A percentile compares a stretch with the other conserved stretches of the same genome.
phyloP scores from a whole-genome alignment of 352 stramenopile genomes.

The Globisporangium heterothallicum region DNA sequence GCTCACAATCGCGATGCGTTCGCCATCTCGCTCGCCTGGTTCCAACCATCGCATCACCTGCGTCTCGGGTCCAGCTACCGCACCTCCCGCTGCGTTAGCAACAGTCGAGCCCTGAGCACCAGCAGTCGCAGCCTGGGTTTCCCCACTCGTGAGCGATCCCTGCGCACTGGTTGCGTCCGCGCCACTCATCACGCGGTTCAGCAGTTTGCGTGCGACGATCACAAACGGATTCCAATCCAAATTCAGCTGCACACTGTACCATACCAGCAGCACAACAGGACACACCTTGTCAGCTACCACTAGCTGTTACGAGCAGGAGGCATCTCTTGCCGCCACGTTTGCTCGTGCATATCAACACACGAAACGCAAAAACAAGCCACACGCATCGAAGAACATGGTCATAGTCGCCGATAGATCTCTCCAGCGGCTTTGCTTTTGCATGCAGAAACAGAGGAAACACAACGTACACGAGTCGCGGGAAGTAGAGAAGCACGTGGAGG shows the following conservation, averaged over 20 bases:
- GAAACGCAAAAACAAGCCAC: too few species aligned
- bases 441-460: constrained; percentile 11
- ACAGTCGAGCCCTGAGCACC: background rate
- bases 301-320: too few species aligned
- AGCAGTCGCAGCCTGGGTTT: background rate
- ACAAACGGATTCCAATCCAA: constrained; percentile 66
- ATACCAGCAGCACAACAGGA: background rate
- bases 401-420: too few species aligned
- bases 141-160: background rate
- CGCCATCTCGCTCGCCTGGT: constrained; percentile 50
- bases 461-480: constrained; percentile 63
- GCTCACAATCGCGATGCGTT: constrained; percentile 89
- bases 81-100: background rate
- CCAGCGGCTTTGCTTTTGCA: too few species aligned
- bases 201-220: constrained; percentile 32
- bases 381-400: too few species aligned
- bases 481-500: constrained; percentile 52
- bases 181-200: constrained; percentile 22
- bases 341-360: too few species aligned
- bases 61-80: background rate
- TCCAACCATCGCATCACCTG: constrained; percentile 59
- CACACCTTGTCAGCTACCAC: background rate
- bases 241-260: constrained; percentile 44
- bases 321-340: too few species aligned
- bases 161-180: constrained; percentile 8